phyloP scores from a whole-genome alignment of 2,329 filamentous ascomycete species.

The Cladosporium velox region DNA sequence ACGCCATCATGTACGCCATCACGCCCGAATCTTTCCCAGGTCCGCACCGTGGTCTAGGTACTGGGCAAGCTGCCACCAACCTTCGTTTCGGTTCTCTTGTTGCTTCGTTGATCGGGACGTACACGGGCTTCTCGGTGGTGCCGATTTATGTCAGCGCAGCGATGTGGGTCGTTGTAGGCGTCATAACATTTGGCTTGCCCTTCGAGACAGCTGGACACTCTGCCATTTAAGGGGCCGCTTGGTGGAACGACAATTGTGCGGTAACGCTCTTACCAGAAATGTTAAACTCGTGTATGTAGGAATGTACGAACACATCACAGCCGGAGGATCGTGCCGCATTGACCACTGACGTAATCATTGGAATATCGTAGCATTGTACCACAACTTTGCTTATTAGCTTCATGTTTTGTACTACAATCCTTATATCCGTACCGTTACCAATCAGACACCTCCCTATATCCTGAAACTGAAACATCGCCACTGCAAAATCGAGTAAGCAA shows the following conservation, averaged over 20 bases:
- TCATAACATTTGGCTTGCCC: constrained; percentile 12
- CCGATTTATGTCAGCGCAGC: constrained; percentile 18
- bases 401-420: neutral
- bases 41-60: constrained; percentile 56
- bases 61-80: constrained; percentile 49
- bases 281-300: neutral
- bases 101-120: constrained; percentile 35
- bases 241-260: neutral
- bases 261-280: neutral
- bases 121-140: constrained; percentile 15
- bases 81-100: constrained; percentile 44
- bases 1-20: constrained; percentile 54
- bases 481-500: neutral
- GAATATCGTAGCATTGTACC: neutral
- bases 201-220: constrained; percentile 17
- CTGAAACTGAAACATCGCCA: neutral
- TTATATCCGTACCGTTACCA: too few relatives aligned
- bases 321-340: neutral
- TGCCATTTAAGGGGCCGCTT: neutral
- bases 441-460: neutral
- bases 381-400: neutral
- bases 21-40: constrained; percentile 56
- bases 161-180: constrained; percentile 13
- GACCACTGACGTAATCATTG: neutral
- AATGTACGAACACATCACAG: neutral